These are phyloP conservation scores for Echinosophora koreensis DNA, from an alignment of 306 rosid genomes.

Conservation along the genomic window DNA sequence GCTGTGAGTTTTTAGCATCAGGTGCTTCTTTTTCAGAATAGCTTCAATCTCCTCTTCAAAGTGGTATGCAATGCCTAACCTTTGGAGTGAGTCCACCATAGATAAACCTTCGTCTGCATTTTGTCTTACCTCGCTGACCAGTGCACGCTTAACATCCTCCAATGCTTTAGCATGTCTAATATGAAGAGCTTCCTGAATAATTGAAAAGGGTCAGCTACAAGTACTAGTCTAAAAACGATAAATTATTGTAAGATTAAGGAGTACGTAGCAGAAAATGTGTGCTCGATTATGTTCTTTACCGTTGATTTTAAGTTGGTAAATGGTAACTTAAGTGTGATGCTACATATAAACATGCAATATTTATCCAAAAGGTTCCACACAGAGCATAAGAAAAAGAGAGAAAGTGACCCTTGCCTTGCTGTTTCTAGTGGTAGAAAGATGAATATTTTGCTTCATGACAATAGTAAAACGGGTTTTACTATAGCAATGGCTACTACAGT, in stretches of 20 bases:
- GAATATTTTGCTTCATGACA: not conserved
- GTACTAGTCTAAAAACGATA: too few species aligned
- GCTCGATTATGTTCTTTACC: too few species aligned
- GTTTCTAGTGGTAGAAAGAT: constrained; percentile 9
- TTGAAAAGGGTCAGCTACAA: too few species aligned
- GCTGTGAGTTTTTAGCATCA: not conserved
- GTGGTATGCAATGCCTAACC: constrained; percentile 52
- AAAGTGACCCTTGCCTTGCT: not conserved
- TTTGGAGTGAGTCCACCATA: constrained; percentile 55
- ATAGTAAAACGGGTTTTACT: not conserved
- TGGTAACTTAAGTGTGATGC: too few species aligned
- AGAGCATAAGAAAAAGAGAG: not conserved
- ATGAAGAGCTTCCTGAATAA: constrained; percentile 30
- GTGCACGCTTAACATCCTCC: constrained; percentile 45
- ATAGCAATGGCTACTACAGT: not conserved
- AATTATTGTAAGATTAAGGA: too few species aligned
- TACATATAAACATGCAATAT: too few species aligned
- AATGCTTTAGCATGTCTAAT: constrained; percentile 37
- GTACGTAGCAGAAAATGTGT: too few species aligned
- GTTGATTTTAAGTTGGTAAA: too few species aligned
- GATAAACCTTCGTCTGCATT: constrained; percentile 26
- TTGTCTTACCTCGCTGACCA: constrained; percentile 13
- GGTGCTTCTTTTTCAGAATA: constrained; percentile 30
- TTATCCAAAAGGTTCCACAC: not conserved
- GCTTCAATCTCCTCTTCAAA: constrained; percentile 56